Percentiles rank a stretch among this genome's conserved stretches.
Evolutionary conservation across 306 rosid genomes (phyloP).

Genomic region (Leucaena leucocephala): DNA sequence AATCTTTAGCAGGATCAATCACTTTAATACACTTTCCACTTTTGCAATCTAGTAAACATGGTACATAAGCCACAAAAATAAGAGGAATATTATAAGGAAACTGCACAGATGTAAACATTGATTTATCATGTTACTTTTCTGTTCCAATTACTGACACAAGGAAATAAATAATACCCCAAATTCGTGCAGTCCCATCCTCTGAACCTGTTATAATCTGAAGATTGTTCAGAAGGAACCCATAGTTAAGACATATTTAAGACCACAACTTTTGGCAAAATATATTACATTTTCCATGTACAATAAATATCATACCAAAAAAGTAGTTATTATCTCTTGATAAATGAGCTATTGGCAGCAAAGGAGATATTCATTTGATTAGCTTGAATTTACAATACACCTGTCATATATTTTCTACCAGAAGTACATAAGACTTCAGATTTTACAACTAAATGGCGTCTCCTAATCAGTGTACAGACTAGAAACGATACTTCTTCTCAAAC

Average conservation of each 20-base stretch:
- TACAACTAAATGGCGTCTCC: conserved; percentile 6
- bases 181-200: conserved; percentile 87
- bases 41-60: conserved; percentile 70
- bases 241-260: conserved; percentile 36
- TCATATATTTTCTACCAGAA: conserved; percentile 7
- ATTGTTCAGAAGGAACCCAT: conserved; percentile 32
- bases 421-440: conserved; percentile 15
- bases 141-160: conserved; percentile 21
- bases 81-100: conserved; percentile 21
- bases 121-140: conserved; percentile 9
- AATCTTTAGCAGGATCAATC: conserved; percentile 64
- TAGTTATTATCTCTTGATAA: neutral
- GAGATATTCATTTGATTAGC: neutral
- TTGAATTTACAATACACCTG: neutral
- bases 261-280: neutral
- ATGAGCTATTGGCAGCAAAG: conserved; percentile 24
- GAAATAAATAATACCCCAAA: conserved; percentile 75
- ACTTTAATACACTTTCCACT: conserved; percentile 80
- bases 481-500: neutral
- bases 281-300: neutral
- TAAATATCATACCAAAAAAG: neutral
- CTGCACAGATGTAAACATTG: conserved; percentile 18
- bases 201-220: conserved; percentile 91
- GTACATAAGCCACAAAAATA: conserved; percentile 38
- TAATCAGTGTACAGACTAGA: conserved; percentile 2